phyloP scores from a whole-genome alignment of 768 basidiomycete species.

The Leccinum boreale region DNA sequence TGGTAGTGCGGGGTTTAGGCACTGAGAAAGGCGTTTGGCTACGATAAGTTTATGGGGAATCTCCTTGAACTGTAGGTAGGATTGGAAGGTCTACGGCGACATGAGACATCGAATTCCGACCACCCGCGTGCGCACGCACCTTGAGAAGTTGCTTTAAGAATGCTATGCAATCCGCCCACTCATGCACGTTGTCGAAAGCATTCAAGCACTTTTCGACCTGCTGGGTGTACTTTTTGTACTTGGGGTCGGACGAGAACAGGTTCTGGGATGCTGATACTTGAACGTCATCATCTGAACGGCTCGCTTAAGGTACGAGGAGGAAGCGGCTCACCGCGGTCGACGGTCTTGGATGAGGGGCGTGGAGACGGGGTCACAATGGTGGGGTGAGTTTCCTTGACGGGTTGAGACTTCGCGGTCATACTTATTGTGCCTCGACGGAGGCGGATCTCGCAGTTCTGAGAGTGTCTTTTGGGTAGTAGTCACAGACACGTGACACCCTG shows the following conservation, averaged over 20 bases:
- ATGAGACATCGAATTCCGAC: background rate
- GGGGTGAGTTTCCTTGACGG: conserved; percentile 18
- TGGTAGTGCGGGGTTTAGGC: conserved; percentile 95
- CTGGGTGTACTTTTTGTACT: conserved; percentile 89
- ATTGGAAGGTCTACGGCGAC: conserved; percentile 77
- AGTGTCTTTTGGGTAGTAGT: background rate
- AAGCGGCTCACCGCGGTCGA: conserved; percentile 30
- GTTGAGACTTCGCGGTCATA: conserved; percentile 19
- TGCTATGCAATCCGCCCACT: conserved; percentile 99
- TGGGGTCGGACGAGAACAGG: conserved; percentile 74
- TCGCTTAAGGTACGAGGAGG: background rate
- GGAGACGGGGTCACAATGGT: conserved; percentile 9
- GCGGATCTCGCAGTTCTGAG: conserved; percentile 9
- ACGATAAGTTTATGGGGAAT: conserved; percentile 94
- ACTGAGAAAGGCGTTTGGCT: conserved; percentile 92
- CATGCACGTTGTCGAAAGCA: conserved; percentile 93
- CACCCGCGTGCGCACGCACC: conserved; percentile 38
- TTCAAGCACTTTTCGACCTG: conserved; percentile 92
- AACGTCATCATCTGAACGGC: background rate
- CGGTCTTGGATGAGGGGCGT: conserved; percentile 18
- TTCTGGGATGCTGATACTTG: conserved; percentile 48
- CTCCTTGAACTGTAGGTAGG: conserved; percentile 91
- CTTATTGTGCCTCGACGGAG: conserved; percentile 8
- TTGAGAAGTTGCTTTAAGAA: conserved; percentile 93
- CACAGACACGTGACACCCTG: background rate